These are phyloP conservation scores for Phaeosphaeriaceae sp. DNA, from an alignment of 2,329 filamentous ascomycete genomes.

Conservation along the genomic window DNA sequence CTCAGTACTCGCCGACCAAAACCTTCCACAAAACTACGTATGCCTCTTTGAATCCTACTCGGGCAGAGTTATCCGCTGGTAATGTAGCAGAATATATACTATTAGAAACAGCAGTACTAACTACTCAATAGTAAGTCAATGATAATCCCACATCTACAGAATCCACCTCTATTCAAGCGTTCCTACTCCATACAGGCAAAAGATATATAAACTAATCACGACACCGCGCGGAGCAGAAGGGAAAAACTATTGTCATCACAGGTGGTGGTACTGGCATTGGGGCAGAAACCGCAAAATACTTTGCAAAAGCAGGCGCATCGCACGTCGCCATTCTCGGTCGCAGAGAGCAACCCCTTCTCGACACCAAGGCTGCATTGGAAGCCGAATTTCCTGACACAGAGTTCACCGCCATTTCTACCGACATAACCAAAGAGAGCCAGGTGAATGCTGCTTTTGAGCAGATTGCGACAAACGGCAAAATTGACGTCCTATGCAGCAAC, in stretches of 20 bases:
- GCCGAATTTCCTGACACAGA: slow-evolving; percentile 16
- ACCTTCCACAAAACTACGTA: slow-evolving; percentile 19
- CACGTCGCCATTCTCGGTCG: slow-evolving; percentile 55
- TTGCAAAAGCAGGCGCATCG: slow-evolving; percentile 53
- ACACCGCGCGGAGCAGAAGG: not conserved
- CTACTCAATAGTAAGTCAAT: too few species aligned
- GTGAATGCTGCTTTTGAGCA: slow-evolving; percentile 25
- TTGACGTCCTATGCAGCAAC: slow-evolving; percentile 32
- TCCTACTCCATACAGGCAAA: too few species aligned
- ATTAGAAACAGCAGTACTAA: too few species aligned
- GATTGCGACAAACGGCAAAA: slow-evolving; percentile 13
- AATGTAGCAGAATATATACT: too few species aligned
- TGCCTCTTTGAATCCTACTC: slow-evolving; percentile 36
- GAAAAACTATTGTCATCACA: slow-evolving; percentile 37
- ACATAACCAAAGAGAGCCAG: slow-evolving; percentile 22
- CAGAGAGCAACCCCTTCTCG: slow-evolving; percentile 39
- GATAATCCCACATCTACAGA: too few species aligned
- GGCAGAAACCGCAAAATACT: slow-evolving; percentile 44
- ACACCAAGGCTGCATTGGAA: slow-evolving; percentile 42
- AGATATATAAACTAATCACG: too few species aligned
- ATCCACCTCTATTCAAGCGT: too few species aligned
- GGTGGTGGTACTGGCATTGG: slow-evolving; percentile 55
- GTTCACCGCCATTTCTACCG: slow-evolving; percentile 18
- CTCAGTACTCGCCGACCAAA: slow-evolving; percentile 1
- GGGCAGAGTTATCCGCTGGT: slow-evolving; percentile 15